These are phyloP conservation scores for Tolypocladium ophioglossoides DNA, from an alignment of 2,329 filamentous ascomycete genomes.

Conservation along the genomic window DNA sequence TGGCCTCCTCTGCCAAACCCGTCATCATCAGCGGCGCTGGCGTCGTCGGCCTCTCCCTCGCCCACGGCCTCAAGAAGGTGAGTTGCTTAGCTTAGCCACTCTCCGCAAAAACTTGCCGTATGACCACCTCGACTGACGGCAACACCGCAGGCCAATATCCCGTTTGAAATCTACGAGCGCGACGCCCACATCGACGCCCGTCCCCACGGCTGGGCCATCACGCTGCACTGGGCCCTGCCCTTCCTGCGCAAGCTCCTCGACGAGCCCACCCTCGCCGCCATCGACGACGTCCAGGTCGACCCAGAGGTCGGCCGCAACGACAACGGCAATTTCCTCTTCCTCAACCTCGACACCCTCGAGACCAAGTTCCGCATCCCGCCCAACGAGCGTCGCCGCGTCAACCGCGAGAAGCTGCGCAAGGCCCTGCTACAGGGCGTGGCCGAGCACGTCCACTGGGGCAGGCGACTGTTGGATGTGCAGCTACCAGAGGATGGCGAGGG, in stretches of 20 bases:
- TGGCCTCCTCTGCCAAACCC: conserved; percentile 8
- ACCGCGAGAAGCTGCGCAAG: conserved; percentile 22
- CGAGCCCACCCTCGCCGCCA: conserved; percentile 8
- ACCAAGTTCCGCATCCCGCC: conserved; percentile 28
- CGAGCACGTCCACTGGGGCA: conserved; percentile 19
- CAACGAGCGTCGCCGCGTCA: conserved; percentile 22
- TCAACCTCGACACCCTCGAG: conserved; percentile 27
- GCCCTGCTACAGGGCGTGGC: conserved; percentile 17
- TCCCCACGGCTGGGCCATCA: conserved; percentile 46
- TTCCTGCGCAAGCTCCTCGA: conserved; percentile 16
- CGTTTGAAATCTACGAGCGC: conserved; percentile 21
- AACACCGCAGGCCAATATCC: conserved; percentile 14
- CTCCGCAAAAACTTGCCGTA: not conserved
- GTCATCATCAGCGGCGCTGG: conserved; percentile 27
- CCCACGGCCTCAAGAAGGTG: conserved; percentile 25
- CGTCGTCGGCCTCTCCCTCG: conserved; percentile 24
- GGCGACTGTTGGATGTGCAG: conserved; percentile 17
- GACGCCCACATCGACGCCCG: conserved; percentile 17
- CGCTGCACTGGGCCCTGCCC: conserved; percentile 45
- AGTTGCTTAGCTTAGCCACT: not conserved
- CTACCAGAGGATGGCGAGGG: conserved; percentile 9
- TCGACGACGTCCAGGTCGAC: conserved; percentile 18
- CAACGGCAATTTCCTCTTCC: conserved; percentile 27
- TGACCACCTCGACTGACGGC: not conserved
- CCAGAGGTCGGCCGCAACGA: conserved; percentile 28